Percentiles rank a stretch among this genome's conserved stretches.
Evolutionary conservation across 2,329 filamentous ascomycete species (phyloP).

Genomic region (Colletotrichum sp.): DNA sequence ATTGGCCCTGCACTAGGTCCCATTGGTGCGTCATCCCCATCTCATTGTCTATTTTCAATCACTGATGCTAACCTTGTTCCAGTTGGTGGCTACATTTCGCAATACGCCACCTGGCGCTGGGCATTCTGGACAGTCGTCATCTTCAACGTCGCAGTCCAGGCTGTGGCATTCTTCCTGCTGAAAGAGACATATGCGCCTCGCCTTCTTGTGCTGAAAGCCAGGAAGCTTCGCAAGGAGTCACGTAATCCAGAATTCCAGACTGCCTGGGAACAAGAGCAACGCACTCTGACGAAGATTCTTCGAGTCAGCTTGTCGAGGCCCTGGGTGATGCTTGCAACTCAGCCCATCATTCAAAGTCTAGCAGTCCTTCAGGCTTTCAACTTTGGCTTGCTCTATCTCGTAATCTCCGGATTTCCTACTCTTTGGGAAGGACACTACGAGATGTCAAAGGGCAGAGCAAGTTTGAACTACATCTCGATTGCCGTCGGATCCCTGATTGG

Average conservation of each 20-base stretch:
- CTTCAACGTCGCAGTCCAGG: slow-evolving; percentile 41
- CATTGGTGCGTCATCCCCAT: slow-evolving; percentile 36
- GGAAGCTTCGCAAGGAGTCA: slow-evolving; percentile 34
- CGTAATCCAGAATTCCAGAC: slow-evolving; percentile 36
- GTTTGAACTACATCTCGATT: slow-evolving; percentile 68
- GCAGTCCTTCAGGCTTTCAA: slow-evolving; percentile 61
- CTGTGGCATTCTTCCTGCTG: slow-evolving; percentile 35
- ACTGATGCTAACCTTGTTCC: slow-evolving; percentile 15
- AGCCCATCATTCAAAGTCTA: slow-evolving; percentile 64
- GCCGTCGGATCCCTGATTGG: slow-evolving; percentile 67
- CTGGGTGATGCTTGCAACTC: slow-evolving; percentile 59
- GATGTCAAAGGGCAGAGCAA: slow-evolving; percentile 62
- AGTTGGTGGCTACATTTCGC: slow-evolving; percentile 42
- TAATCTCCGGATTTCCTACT: slow-evolving; percentile 64
- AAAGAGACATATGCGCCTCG: slow-evolving; percentile 42
- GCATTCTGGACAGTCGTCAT: slow-evolving; percentile 50
- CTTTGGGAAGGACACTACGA: slow-evolving; percentile 63
- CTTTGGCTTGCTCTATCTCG: slow-evolving; percentile 69
- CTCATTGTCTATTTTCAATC: not conserved
- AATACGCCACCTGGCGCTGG: slow-evolving; percentile 45
- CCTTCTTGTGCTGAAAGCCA: slow-evolving; percentile 38
- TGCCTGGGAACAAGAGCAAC: slow-evolving; percentile 39
- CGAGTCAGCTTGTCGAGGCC: slow-evolving; percentile 54
- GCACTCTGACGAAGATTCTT: slow-evolving; percentile 29
- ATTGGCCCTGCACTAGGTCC: slow-evolving; percentile 50